A percentile compares a stretch with the other conserved stretches of the same genome.
Evolutionary conservation across 768 basidiomycete genomes (phyloP).

Genomic region (Mycena filopes): DNA sequence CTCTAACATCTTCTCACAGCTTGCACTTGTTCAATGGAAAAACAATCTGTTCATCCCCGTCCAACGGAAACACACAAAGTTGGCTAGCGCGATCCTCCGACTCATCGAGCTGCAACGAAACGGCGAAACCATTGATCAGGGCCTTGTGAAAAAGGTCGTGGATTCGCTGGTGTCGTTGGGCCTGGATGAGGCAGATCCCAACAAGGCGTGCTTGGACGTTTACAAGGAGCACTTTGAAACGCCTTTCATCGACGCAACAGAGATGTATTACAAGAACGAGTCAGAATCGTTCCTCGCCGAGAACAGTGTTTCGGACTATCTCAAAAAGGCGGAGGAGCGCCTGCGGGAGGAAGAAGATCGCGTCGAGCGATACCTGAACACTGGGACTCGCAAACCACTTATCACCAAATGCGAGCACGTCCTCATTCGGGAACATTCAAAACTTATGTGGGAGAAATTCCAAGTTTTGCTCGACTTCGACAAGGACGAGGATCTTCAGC

Average conservation of each 20-base stretch:
- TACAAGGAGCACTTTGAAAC: conserved; percentile 92
- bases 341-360: conserved; percentile 95
- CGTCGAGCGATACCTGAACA: conserved; percentile 93
- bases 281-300: conserved; percentile 90
- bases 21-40: conserved; percentile 97
- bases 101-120: conserved; percentile 95
- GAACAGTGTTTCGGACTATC: conserved; percentile 92
- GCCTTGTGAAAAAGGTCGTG: conserved; percentile 92
- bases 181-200: conserved; percentile 90
- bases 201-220: conserved; percentile 92
- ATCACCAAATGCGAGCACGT: conserved; percentile 90
- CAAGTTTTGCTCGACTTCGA: conserved; percentile 90
- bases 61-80: conserved; percentile 83
- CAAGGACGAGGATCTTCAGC: conserved; percentile 92
- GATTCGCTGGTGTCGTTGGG: conserved; percentile 96
- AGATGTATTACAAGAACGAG: conserved; percentile 92
- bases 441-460: conserved; percentile 93
- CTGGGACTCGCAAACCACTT: conserved; percentile 84
- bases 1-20: conserved; percentile 53
- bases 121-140: conserved; percentile 93
- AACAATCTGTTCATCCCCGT: conserved; percentile 88
- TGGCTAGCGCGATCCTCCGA: conserved; percentile 87
- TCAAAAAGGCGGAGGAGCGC: conserved; percentile 94
- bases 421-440: conserved; percentile 87
- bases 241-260: conserved; percentile 90